Percentiles rank a stretch among this genome's conserved stretches.
Conservation (phyloP, 352 stramenopile genomes). For the Aphanomyces stellatus region DNA sequence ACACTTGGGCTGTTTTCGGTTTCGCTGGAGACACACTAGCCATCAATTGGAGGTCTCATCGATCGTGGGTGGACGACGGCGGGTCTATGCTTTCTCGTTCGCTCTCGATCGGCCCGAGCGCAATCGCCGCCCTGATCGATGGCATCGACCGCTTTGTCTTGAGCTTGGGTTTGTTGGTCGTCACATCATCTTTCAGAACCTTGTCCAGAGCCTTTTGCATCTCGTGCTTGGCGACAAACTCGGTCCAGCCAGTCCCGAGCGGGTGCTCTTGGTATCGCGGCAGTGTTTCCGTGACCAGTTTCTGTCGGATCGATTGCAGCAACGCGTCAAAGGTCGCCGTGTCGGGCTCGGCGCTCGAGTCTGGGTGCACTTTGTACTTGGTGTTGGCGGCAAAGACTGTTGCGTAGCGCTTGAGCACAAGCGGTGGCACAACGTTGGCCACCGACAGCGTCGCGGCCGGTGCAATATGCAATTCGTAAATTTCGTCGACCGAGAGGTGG, state of each 20-base stretch:
- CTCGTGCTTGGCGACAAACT: slow-evolving; percentile 9
- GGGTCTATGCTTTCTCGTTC: not conserved
- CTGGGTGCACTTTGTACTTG: slow-evolving; percentile 21
- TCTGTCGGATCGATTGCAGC: not conserved
- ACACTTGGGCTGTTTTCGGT: no score
- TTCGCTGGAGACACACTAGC: no score
- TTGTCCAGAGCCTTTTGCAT: slow-evolving; percentile 3
- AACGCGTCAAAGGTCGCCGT: slow-evolving; percentile 2
- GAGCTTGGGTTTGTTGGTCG: not conserved
- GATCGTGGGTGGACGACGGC: not conserved
- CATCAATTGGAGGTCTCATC: not conserved
- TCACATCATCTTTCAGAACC: not conserved
- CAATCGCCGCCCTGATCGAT: not conserved
- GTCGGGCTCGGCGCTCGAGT: not conserved
- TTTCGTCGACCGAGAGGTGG: not conserved
- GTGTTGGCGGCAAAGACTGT: slow-evolving; percentile 14
- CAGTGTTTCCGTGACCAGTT: slow-evolving; percentile 7
- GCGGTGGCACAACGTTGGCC: not conserved
- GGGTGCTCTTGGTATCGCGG: slow-evolving; percentile 10
- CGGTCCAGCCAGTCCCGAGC: not conserved
- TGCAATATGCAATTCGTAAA: slow-evolving; percentile 3
- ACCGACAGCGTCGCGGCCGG: not conserved
- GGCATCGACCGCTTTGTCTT: not conserved
- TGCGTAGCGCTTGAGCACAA: slow-evolving; percentile 7
- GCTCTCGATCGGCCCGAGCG: not conserved